Base-by-base conservation (phyloP, 345 rosid species). In the Lepidium africanum region DNA sequence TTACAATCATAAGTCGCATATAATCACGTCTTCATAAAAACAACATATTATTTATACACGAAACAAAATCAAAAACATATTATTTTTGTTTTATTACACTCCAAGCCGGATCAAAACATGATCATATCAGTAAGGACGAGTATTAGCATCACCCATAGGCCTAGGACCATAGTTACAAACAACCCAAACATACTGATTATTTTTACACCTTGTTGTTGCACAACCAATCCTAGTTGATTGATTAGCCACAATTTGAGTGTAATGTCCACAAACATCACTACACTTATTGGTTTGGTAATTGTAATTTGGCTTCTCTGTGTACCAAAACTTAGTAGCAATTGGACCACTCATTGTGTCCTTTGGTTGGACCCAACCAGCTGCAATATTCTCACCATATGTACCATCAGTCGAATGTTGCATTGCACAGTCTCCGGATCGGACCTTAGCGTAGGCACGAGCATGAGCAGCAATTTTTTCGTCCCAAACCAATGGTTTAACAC, bases 171-270 rank as follows among this genome's bases (percentile, higher is more conserved):
- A 87, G 79, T 80, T 87, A 70, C 93, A 90, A 0, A 39, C 45
- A 15, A 87, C 80, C 64, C 85, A 81, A 60, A 83, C 76, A 65
- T 59, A 67, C 53, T 77, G 69, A 30, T 84, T 82, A 32, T 56
- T 69, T 23, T 19, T 25, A 78, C 96, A 89, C 42, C 47, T 76
- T n/a, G 74, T 79, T 70, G 80, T 77, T 45, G 84, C 92, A 65
- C 96, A 89, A 3, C 96, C 96, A 0, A 89, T n/a, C 1, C 71
- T 77, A 16, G 60, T 56, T 2, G 92, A 82, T 55, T 82, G 54
- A 8, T 81, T 73, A 85, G 92, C 85, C 62, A 89, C 90, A 10
- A 85, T 84, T 67, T 89, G 92, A 6, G 96, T 89, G 49, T 89
- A 89, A 75, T 89, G 92, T 6, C 81, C 81, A 51, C 96, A 87